phyloP scores from a whole-genome alignment of 2,329 filamentous ascomycete genomes.

The Sclerotinia minor region DNA sequence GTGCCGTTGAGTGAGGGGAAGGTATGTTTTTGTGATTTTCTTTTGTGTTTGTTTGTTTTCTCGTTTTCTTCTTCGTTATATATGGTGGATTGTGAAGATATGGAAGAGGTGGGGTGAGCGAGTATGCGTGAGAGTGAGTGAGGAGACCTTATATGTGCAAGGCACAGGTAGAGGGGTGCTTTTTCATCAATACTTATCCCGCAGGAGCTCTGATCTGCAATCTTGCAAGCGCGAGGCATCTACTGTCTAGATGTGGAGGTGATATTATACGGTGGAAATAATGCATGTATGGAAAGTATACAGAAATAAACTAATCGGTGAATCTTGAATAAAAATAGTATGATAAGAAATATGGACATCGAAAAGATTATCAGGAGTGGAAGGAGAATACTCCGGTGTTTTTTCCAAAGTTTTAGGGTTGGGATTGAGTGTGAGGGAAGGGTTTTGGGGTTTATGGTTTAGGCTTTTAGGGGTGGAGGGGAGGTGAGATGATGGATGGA shows the following conservation, averaged over 20 bases:
- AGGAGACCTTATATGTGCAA: no score
- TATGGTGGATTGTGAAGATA: no score
- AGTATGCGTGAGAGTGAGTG: no score
- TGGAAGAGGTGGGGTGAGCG: no score
- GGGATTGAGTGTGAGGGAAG: no score
- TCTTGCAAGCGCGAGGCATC: no score
- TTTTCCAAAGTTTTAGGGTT: conserved; percentile 56
- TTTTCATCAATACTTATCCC: no score
- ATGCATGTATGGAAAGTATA: neutral
- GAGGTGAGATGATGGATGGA: neutral
- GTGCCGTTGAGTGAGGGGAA: conserved; percentile 67
- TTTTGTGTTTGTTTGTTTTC: neutral
- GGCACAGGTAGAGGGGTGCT: no score
- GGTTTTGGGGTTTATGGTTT: neutral
- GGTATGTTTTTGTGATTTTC: conserved; percentile 12
- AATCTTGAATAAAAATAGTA: conserved; percentile 46
- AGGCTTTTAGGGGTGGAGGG: neutral
- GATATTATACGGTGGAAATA: no score
- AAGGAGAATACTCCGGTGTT: conserved; percentile 66
- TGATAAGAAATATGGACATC: conserved; percentile 61
- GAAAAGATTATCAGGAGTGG: conserved; percentile 67
- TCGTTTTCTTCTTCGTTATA: neutral
- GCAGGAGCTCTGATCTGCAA: no score
- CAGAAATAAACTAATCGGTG: neutral
- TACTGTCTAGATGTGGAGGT: no score